Percentiles rank a stretch among this genome's conserved stretches.
phyloP scores from a whole-genome alignment of 2,329 filamentous ascomycete genomes.

The Pyrenochaeta sp. region DNA sequence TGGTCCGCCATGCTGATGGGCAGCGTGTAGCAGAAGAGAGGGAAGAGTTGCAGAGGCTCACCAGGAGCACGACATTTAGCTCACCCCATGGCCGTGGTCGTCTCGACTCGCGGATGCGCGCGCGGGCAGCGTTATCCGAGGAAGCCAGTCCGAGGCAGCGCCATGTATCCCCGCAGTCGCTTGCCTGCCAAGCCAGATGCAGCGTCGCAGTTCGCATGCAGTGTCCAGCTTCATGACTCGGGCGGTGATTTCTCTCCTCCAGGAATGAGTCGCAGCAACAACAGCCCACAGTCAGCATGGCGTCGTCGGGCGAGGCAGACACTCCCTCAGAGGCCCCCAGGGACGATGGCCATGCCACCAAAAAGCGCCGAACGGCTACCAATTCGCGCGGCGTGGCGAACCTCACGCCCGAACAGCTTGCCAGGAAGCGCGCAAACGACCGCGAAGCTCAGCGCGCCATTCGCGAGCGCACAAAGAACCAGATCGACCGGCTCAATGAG shows the following conservation, averaged over 20 bases:
- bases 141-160: background rate
- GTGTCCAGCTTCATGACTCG: slow-evolving; percentile 19
- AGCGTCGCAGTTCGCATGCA: slow-evolving; percentile 1
- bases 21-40: background rate
- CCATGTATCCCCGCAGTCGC: background rate
- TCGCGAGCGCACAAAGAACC: slow-evolving; percentile 79
- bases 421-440: slow-evolving; percentile 90
- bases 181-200: background rate
- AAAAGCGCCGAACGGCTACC: slow-evolving; percentile 49
- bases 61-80: background rate
- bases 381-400: slow-evolving; percentile 80
- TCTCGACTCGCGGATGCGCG: background rate
- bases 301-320: slow-evolving; percentile 30
- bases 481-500: slow-evolving; percentile 77
- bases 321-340: slow-evolving; percentile 26
- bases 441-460: slow-evolving; percentile 87
- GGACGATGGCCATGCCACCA: slow-evolving; percentile 32
- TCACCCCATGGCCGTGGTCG: background rate
- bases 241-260: slow-evolving; percentile 10
- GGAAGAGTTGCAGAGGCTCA: background rate
- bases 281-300: slow-evolving; percentile 27
- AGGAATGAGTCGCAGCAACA: slow-evolving; percentile 20
- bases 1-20: slow-evolving; percentile 36
- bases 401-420: slow-evolving; percentile 86
- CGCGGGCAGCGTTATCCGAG: background rate